Evolutionary conservation across 441 rosid species (phyloP).

Genomic region (Erysimum pusillum): DNA sequence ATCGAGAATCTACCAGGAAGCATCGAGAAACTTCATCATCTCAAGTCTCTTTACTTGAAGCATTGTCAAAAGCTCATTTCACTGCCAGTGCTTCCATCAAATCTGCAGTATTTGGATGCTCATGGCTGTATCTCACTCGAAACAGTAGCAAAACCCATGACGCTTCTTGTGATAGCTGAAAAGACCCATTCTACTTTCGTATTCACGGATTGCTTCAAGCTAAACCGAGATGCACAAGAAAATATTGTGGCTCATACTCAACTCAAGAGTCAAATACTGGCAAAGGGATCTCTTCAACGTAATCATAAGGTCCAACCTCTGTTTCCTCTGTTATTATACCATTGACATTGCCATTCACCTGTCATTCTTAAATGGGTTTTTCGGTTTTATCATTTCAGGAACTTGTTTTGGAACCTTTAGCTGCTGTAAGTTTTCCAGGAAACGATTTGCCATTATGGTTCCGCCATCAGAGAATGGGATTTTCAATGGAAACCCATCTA

Average conservation of each 20-base stretch:
- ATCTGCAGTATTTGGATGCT: constrained; percentile 34
- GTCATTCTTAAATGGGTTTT: not conserved
- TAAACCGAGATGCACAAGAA: constrained; percentile 42
- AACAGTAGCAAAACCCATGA: constrained; percentile 27
- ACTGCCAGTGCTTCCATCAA: constrained; percentile 46
- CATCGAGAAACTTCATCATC: constrained; percentile 35
- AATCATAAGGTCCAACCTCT: constrained; percentile 40
- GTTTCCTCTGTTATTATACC: not conserved
- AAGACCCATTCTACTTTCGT: constrained; percentile 28
- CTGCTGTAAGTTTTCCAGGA: constrained; percentile 40
- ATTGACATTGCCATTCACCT: not conserved
- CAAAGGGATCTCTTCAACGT: constrained; percentile 30
- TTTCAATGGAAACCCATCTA: constrained; percentile 37
- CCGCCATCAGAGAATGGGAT: constrained; percentile 45
- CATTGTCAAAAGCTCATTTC: constrained; percentile 36
- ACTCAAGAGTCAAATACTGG: constrained; percentile 42
- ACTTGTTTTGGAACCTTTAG: constrained; percentile 30
- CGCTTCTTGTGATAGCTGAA: constrained; percentile 27
- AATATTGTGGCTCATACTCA: constrained; percentile 40
- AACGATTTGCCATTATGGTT: constrained; percentile 46
- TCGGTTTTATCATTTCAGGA: constrained; percentile 27
- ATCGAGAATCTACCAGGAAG: constrained; percentile 43
- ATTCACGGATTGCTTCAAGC: constrained; percentile 41
- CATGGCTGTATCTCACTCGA: constrained; percentile 32
- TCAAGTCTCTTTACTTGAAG: constrained; percentile 36